These are phyloP conservation scores for Populus trichocarpa DNA, from an alignment of 441 rosid genomes.

Conservation along the genomic window DNA sequence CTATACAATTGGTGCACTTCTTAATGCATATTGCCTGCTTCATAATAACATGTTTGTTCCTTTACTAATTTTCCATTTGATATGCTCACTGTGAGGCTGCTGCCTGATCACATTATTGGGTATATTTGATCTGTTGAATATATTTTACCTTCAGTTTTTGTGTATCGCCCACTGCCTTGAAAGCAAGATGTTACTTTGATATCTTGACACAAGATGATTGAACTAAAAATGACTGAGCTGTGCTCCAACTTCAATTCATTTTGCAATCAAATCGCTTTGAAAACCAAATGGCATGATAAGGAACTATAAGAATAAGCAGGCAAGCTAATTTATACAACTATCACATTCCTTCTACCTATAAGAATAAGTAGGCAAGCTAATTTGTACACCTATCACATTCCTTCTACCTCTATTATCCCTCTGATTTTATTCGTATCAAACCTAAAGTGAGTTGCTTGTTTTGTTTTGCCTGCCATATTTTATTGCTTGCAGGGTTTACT, in stretches of 20 bases:
- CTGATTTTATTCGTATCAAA: background rate
- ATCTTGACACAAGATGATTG: background rate
- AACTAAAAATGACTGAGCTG: background rate
- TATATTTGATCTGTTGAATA: background rate
- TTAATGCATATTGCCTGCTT: background rate
- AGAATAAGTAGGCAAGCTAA: too few relatives aligned
- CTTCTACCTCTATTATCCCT: background rate
- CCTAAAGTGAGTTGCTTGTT: background rate
- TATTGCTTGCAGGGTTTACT: constrained; percentile 69
- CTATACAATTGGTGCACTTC: background rate
- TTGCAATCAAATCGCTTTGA: background rate
- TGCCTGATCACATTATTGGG: background rate
- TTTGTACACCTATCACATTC: background rate
- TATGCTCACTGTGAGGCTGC: background rate
- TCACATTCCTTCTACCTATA: background rate
- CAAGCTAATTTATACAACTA: background rate
- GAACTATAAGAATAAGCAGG: background rate
- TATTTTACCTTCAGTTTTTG: background rate
- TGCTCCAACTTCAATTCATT: background rate
- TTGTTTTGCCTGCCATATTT: background rate
- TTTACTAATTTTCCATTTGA: background rate
- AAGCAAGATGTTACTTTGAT: background rate
- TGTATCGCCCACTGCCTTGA: background rate
- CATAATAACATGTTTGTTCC: background rate
- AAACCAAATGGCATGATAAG: background rate